phyloP scores from a whole-genome alignment of 2,329 filamentous ascomycete species.

The Penicillium sp. region DNA sequence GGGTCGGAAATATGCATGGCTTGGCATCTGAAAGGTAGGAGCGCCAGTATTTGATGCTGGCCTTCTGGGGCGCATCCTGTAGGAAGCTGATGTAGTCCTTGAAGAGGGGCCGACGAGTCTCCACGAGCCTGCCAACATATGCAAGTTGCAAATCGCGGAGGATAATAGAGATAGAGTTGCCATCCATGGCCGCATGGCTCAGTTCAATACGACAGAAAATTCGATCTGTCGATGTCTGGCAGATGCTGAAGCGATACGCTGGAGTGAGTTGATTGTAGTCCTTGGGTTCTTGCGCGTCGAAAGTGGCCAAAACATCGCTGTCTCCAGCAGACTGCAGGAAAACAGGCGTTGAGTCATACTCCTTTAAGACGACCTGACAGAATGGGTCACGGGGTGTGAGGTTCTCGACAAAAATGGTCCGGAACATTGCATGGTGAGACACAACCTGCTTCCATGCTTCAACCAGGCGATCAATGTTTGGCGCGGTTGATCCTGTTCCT shows the following conservation, averaged over 20 bases:
- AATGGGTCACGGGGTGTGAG: slow-evolving; percentile 33
- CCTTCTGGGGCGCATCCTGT: slow-evolving; percentile 21
- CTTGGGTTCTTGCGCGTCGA: slow-evolving; percentile 30
- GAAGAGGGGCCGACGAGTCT: slow-evolving; percentile 35
- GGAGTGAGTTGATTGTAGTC: slow-evolving; percentile 32
- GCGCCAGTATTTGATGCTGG: slow-evolving; percentile 40
- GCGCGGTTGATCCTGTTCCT: slow-evolving; percentile 9
- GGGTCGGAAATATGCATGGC: slow-evolving; percentile 37
- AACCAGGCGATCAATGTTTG: slow-evolving; percentile 28
- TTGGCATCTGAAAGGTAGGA: slow-evolving; percentile 34
- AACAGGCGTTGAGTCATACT: slow-evolving; percentile 26
- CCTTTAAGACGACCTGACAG: slow-evolving; percentile 37
- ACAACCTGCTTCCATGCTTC: slow-evolving; percentile 35
- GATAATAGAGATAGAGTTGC: slow-evolving; percentile 51
- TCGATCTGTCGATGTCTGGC: slow-evolving; percentile 37
- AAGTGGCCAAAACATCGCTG: slow-evolving; percentile 27
- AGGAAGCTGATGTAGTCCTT: slow-evolving; percentile 38
- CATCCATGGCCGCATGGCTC: slow-evolving; percentile 55
- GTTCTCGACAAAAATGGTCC: slow-evolving; percentile 39
- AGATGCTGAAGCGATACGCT: slow-evolving; percentile 49
- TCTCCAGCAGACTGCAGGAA: slow-evolving; percentile 33
- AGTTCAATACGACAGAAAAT: slow-evolving; percentile 52
- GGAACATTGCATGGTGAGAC: slow-evolving; percentile 35
- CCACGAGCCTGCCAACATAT: slow-evolving; percentile 45
- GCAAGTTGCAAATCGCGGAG: slow-evolving; percentile 47